Evolutionary conservation across 2,329 filamentous ascomycete species (phyloP), one percentile per base, ranked within the genome.

Genomic region (Cladosporium sp.): DNA sequence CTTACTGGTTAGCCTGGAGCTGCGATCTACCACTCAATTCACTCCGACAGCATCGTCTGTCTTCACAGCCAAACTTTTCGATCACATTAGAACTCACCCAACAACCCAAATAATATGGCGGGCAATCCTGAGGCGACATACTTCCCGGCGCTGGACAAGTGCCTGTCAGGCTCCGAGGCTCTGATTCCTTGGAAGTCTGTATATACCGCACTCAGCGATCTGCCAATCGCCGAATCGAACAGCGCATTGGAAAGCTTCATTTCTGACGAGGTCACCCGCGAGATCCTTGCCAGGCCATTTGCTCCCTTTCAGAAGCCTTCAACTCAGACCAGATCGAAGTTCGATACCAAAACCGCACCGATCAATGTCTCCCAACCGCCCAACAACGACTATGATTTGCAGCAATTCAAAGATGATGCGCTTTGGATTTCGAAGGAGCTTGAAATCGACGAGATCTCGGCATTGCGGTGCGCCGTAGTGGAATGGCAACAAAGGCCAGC

Each of bases 401-500:
- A 86, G 34, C 75, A 86, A 63, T 82, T 97, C 66, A 96, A 95
- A 71, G 80, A 82, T 41, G 91, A 97, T 73, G 81, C 89, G 29
- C 67, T 86, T 58, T 97, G 91, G 90, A 74, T 99, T 55, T 91
- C 89, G 69, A 82, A 86, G 61, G 82, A 85, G 63, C 82, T 84
- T 44, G 78, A 81, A 39, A 82, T 96, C 57, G 89, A 93, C 67
- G 84, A 96, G 67, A 75, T 93, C 38, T 82, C 85, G 11, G 90
- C 92, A 20, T 75, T 99, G 61, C 82, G 93, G 53, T 77, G 95
- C 38, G 85, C 85, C 2, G 74, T 95, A 6, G 72, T 93, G 40
- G 93, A 97, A 76, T 88, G 86, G 76, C 92, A 97, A 70, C 81
- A 80, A 56, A 82, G 89, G 30, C 75, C 89, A n/a, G 77, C 82